Percentiles rank a stretch among this genome's conserved stretches.
Evolutionary conservation across 2,329 filamentous ascomycete species (phyloP).

Genomic region (Exophiala sideris): DNA sequence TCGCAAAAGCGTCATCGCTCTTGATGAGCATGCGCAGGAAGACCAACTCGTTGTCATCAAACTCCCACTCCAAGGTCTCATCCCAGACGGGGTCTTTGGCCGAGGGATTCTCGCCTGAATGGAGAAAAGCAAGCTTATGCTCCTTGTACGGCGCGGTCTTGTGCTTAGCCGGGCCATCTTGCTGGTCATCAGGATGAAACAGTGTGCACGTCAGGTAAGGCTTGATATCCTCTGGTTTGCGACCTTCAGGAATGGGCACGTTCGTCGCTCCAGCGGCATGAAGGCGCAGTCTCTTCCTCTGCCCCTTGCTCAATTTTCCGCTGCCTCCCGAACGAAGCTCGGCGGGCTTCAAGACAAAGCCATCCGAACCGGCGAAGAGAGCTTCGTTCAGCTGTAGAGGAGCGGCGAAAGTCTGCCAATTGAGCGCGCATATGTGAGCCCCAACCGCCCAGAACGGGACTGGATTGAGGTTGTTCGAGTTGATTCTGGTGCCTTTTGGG

Average conservation of each 20-base stretch:
- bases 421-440: constrained; percentile 27
- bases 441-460: constrained; percentile 26
- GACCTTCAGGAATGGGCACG: constrained; percentile 22
- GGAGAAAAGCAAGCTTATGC: constrained; percentile 26
- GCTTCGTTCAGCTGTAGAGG: constrained; percentile 28
- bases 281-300: constrained; percentile 22
- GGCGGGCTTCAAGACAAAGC: constrained; percentile 27
- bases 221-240: constrained; percentile 23
- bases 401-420: constrained; percentile 29
- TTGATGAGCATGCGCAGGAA: constrained; percentile 28
- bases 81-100: constrained; percentile 27
- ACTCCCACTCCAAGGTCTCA: constrained; percentile 27
- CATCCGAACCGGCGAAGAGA: constrained; percentile 26
- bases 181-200: constrained; percentile 21
- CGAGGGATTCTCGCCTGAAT: constrained; percentile 17
- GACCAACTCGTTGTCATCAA: constrained; percentile 26
- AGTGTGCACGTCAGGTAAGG: constrained; percentile 29
- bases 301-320: constrained; percentile 14
- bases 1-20: constrained; percentile 27
- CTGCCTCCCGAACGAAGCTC: constrained; percentile 20
- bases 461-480: constrained; percentile 26
- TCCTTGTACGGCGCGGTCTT: constrained; percentile 27
- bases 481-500: constrained; percentile 28
- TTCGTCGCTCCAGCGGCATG: constrained; percentile 25
- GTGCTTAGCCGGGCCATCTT: constrained; percentile 18